Evolutionary conservation across 768 basidiomycete genomes (phyloP).

Genomic region (Boletus fagicola): DNA sequence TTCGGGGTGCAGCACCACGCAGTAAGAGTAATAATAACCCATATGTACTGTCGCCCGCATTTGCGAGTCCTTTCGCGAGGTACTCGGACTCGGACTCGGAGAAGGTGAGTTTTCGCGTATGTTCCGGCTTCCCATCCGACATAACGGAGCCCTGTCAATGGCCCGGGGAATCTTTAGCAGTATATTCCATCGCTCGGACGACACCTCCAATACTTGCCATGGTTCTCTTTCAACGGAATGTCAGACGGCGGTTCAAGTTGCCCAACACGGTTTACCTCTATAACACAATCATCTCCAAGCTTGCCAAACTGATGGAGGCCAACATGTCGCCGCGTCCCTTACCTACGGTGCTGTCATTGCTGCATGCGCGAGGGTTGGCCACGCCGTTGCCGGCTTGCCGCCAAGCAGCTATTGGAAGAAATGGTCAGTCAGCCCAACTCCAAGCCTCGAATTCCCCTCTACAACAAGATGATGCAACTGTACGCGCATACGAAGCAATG

Average conservation of each 20-base stretch:
- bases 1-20: no score
- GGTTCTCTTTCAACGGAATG: slow-evolving; percentile 81
- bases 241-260: slow-evolving; percentile 56
- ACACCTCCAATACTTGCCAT: slow-evolving; percentile 86
- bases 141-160: no score
- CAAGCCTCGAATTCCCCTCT: slow-evolving; percentile 88
- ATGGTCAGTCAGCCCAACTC: slow-evolving; percentile 75
- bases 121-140: no score
- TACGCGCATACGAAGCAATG: slow-evolving; percentile 90
- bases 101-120: no score
- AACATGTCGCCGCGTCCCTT: slow-evolving; percentile 54
- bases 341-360: slow-evolving; percentile 94
- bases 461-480: slow-evolving; percentile 98
- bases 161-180: no score
- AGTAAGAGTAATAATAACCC: no score
- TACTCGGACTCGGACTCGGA: no score
- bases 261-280: slow-evolving; percentile 90
- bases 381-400: slow-evolving; percentile 74
- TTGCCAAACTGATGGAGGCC: slow-evolving; percentile 84
- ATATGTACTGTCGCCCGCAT: no score
- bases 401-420: slow-evolving; percentile 80
- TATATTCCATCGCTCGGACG: no score
- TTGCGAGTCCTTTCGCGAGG: no score
- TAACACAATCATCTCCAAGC: slow-evolving; percentile 96
- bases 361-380: slow-evolving; percentile 92